phyloP scores from a whole-genome alignment of 116 monocot species.

The Phalaenopsis hybrid region DNA sequence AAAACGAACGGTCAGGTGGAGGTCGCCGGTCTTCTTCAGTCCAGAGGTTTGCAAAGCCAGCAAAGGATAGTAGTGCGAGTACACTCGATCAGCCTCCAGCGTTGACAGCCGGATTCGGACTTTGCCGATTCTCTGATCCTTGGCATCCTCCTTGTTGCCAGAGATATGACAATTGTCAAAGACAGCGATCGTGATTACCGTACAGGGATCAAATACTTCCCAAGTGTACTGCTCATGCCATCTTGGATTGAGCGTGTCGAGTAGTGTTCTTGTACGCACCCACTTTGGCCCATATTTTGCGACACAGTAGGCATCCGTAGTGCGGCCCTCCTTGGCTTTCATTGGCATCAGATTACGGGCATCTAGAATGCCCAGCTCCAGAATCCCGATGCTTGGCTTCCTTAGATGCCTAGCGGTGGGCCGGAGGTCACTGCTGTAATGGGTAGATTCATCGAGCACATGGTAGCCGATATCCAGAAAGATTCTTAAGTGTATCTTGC shows the following conservation, averaged over 20 bases:
- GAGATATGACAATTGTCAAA: slow-evolving; percentile 66
- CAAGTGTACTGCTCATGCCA: slow-evolving; percentile 92
- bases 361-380: slow-evolving; percentile 76
- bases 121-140: slow-evolving; percentile 69
- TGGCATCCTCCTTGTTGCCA: slow-evolving; percentile 18
- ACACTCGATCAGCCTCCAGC: slow-evolving; percentile 54
- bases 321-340: slow-evolving; percentile 40
- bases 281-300: slow-evolving; percentile 80
- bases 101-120: slow-evolving; percentile 72
- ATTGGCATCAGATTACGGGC: slow-evolving; percentile 44
- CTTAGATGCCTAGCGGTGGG: slow-evolving; percentile 36
- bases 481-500: slow-evolving; percentile 52
- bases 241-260: slow-evolving; percentile 43
- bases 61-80: slow-evolving; percentile 75
- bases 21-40: slow-evolving; percentile 77
- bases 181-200: slow-evolving; percentile 67
- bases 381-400: slow-evolving; percentile 50
- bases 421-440: slow-evolving; percentile 74
- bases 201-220: slow-evolving; percentile 80
- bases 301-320: slow-evolving; percentile 68
- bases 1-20: slow-evolving; percentile 74
- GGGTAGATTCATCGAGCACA: slow-evolving; percentile 76
- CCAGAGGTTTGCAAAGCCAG: slow-evolving; percentile 52
- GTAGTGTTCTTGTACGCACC: slow-evolving; percentile 65
- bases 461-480: slow-evolving; percentile 65